A percentile compares a stretch with the other conserved stretches of the same genome.
These are phyloP conservation scores for Notholithocarpus densiflorus DNA, from an alignment of 306 rosid species.

Conservation along the genomic window DNA sequence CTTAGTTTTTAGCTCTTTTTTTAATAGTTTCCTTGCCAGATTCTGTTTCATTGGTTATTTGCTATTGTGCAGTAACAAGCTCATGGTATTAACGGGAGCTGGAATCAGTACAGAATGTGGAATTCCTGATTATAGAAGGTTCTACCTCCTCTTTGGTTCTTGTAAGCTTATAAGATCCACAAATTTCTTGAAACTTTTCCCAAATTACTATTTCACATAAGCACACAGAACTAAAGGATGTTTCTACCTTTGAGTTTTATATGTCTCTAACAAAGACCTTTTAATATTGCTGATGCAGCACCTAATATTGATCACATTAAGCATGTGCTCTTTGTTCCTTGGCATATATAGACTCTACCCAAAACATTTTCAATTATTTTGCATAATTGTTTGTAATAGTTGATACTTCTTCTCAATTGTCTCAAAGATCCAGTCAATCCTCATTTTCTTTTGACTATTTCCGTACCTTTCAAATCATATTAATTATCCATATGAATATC, in stretches of 20 bases:
- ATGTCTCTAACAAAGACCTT: background rate
- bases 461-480: background rate
- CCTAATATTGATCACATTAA: background rate
- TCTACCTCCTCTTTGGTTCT: conserved; percentile 12
- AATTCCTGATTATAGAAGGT: conserved; percentile 97
- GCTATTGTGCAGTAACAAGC: conserved; percentile 53
- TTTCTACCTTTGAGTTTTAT: background rate
- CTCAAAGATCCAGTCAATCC: background rate
- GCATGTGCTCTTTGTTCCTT: background rate
- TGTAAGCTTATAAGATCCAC: background rate
- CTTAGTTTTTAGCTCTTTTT: background rate
- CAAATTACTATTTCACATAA: background rate
- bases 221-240: background rate
- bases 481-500: background rate
- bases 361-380: background rate
- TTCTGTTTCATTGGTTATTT: conserved; percentile 14
- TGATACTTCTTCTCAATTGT: background rate
- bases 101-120: conserved; percentile 98
- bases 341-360: background rate
- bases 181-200: background rate
- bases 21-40: conserved; percentile 8
- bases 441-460: background rate
- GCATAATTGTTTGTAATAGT: background rate
- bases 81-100: conserved; percentile 80
- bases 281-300: too few relatives aligned